phyloP scores from a whole-genome alignment of 2,329 filamentous ascomycete species.

The Aspergillus sp. region DNA sequence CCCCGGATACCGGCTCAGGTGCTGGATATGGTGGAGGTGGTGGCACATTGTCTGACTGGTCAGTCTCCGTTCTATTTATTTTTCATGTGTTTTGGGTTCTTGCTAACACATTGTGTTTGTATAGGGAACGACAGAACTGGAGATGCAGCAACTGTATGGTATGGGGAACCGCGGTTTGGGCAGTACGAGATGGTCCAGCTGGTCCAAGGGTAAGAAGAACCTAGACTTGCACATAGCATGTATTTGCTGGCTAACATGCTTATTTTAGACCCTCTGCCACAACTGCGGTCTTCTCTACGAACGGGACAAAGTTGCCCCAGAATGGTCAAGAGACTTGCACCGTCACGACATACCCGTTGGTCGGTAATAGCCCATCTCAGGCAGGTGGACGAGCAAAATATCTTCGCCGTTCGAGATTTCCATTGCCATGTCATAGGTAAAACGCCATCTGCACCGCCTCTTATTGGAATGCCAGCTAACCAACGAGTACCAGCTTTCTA shows the following conservation, averaged over 20 bases:
- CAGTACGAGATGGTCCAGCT: conserved; percentile 82
- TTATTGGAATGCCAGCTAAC: not conserved
- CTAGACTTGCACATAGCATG: too few relatives aligned
- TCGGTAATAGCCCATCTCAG: conserved; percentile 14
- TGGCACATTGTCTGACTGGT: conserved; percentile 62
- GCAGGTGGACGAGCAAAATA: not conserved
- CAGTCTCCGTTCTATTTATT: conserved; percentile 8
- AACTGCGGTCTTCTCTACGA: conserved; percentile 90
- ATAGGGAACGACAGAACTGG: conserved; percentile 74
- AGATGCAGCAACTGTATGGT: conserved; percentile 82
- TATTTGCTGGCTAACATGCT: conserved; percentile 11
- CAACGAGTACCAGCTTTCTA: not conserved
- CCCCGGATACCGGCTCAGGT: conserved; percentile 62
- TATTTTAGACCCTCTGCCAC: conserved; percentile 72
- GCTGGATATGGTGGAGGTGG: conserved; percentile 66
- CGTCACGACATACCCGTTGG: conserved; percentile 37
- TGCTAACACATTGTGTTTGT: conserved; percentile 6
- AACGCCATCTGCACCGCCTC: conserved; percentile 1
- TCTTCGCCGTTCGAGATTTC: not conserved
- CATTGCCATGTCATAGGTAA: not conserved
- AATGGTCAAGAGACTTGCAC: conserved; percentile 70
- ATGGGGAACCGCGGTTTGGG: conserved; percentile 90
- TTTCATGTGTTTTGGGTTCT: not conserved
- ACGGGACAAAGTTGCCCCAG: conserved; percentile 75
- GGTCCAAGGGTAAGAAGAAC: conserved; percentile 67